Evolutionary conservation across 495 filamentous ascomycete genomes (phyloP), one percentile per base, ranked within the genome.

Genomic region (Aeminium ludgeri): DNA sequence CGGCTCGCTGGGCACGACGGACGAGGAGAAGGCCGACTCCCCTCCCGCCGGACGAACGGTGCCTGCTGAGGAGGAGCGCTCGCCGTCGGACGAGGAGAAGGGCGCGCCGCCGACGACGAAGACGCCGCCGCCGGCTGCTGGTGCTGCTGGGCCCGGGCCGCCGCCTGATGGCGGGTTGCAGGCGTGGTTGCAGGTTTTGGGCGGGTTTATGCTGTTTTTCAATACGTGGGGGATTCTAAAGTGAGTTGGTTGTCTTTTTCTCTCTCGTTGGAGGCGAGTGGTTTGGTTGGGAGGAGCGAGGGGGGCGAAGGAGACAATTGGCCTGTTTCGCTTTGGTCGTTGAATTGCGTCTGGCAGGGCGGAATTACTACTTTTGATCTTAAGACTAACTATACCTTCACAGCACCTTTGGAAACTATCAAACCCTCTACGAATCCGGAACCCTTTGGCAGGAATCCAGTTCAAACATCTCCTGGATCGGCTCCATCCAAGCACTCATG

Each of bases 161-260:
- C 53, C 59, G 11, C 64, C 64, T 1, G 50, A 72, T 50, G 68
- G 67, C 25, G 69, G 68, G 2, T 18, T 65, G 0, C n/a, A 44
- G 38, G 67, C 68, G 6, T 73, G 69, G 69, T 50, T 73, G 13
- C 69, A 73, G 34, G 69, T 72, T 7, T 17, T 58, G 25, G 61
- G 61, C 2, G 52, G 50, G 20, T 71, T 68, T 55, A 55, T 61
- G 43, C 41, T 72, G 46, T 65, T 70, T 52, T 68, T 73, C 57
- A 73, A 70, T 49, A 62, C 67, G 6, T 72, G 69, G 66, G 68
- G 41, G 13, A 49, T 57, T 12, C 25, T 50, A 19, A 50, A 50
- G 27, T 46, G 34, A 27, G 45, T 48, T 18, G 23, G 29, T 38
- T n/a, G n/a, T n/a, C n/a, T n/a, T n/a, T n/a, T n/a, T n/a, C n/a